These are phyloP conservation scores for Citrus trifoliata DNA, from an alignment of 345 rosid species.

Conservation along the genomic window DNA sequence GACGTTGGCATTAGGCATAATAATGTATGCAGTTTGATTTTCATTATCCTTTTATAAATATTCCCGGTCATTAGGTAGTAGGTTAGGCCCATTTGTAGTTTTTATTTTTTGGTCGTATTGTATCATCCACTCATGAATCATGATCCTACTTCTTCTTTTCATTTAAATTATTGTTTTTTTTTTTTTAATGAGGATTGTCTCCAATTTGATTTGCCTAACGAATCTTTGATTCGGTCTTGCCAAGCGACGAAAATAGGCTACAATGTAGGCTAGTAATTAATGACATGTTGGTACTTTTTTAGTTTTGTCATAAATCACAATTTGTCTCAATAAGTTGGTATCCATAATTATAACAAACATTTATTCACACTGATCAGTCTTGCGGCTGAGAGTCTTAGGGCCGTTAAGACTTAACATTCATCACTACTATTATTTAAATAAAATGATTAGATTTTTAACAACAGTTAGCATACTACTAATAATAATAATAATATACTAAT, in stretches of 20 bases:
- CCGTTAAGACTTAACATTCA: neutral
- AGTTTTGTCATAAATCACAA: neutral
- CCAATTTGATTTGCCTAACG: neutral
- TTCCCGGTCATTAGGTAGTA: conserved; percentile 16
- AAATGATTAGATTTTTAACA: neutral
- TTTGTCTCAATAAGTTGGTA: neutral
- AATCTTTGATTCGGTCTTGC: neutral
- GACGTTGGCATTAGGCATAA: neutral
- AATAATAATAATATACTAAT: neutral
- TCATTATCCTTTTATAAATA: neutral
- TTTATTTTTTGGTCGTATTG: neutral
- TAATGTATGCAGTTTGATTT: no score
- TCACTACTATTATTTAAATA: no score
- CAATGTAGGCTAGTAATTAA: neutral
- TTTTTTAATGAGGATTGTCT: neutral
- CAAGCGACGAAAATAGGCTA: neutral
- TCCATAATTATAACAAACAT: neutral
- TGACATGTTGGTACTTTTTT: neutral
- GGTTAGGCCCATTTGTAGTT: neutral
- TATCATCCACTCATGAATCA: neutral
- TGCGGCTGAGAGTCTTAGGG: neutral
- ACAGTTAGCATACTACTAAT: neutral
- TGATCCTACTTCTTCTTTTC: neutral
- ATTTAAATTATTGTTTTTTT: no score
- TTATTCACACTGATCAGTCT: neutral